Conservation (phyloP, 768 basidiomycete genomes). For the Clavulina sp. region DNA sequence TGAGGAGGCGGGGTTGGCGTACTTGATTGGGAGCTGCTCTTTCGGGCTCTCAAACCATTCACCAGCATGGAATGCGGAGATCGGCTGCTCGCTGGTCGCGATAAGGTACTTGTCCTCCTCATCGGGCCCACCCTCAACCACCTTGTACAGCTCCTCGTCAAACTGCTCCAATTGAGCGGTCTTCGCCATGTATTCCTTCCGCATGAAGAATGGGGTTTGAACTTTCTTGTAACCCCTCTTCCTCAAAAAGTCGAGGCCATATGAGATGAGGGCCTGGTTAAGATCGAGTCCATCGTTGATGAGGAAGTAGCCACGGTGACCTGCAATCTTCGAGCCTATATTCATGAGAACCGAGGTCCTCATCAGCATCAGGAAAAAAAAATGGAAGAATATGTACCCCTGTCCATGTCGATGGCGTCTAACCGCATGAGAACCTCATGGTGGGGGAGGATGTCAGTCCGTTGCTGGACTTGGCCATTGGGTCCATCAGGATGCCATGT, state of each 20-base stretch:
- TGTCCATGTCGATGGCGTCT: constrained; percentile 92
- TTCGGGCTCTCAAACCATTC: constrained; percentile 96
- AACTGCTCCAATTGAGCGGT: constrained; percentile 97
- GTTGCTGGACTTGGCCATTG: constrained; percentile 50
- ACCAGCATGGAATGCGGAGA: constrained; percentile 87
- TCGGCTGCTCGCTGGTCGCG: constrained; percentile 96
- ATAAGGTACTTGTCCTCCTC: constrained; percentile 98
- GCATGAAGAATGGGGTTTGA: constrained; percentile 97
- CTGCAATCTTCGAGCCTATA: constrained; percentile 74
- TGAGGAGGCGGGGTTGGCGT: constrained; percentile 15
- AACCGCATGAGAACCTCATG: constrained; percentile 88
- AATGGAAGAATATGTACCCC: constrained; percentile 35
- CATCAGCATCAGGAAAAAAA: not conserved
- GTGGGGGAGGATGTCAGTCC: constrained; percentile 76
- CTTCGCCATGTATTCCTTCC: constrained; percentile 92
- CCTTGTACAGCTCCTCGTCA: constrained; percentile 97
- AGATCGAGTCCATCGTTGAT: constrained; percentile 92
- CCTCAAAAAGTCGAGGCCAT: constrained; percentile 86
- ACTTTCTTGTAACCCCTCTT: constrained; percentile 77
- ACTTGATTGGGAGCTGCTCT: constrained; percentile 79
- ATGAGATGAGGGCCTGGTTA: constrained; percentile 88
- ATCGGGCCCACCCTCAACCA: constrained; percentile 64
- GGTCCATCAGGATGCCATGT: constrained; percentile 79
- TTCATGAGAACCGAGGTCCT: no score
- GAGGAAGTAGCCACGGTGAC: constrained; percentile 93